phyloP scores from a whole-genome alignment of 2,329 filamentous ascomycete genomes.

The Fusarium redolens region DNA sequence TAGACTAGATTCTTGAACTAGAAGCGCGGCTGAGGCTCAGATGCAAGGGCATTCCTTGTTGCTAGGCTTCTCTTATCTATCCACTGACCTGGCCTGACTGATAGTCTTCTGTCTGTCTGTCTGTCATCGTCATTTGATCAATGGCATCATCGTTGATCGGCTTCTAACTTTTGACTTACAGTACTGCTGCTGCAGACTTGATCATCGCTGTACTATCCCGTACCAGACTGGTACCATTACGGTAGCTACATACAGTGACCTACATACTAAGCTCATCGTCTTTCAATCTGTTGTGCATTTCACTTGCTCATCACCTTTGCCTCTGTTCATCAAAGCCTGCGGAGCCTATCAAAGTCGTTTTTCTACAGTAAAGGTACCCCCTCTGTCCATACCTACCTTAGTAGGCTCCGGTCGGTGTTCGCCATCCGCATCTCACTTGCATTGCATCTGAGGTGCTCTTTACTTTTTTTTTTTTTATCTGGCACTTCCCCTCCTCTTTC shows the following conservation, averaged over 20 bases:
- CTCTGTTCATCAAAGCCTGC: constrained; percentile 1
- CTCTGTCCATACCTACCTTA: constrained; percentile 6
- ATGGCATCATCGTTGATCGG: constrained; percentile 23
- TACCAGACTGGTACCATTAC: constrained; percentile 26
- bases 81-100: constrained; percentile 17
- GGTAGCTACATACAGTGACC: neutral
- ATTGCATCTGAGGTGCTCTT: constrained; percentile 20
- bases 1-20: constrained; percentile 22
- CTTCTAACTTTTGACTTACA: constrained; percentile 6
- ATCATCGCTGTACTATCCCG: constrained; percentile 25
- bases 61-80: constrained; percentile 14
- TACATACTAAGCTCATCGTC: constrained; percentile 10
- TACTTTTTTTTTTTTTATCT: constrained; percentile 12
- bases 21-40: constrained; percentile 28
- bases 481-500: neutral
- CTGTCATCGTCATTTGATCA: constrained; percentile 23
- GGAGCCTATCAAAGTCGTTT: constrained; percentile 25
- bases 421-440: constrained; percentile 31
- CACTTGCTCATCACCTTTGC: constrained; percentile 6
- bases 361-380: constrained; percentile 1
- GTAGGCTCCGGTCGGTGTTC: constrained; percentile 8
- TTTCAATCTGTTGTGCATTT: constrained; percentile 16
- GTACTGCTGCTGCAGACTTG: neutral
- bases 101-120: neutral
- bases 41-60: constrained; percentile 36